Percentiles rank a stretch among this genome's conserved stretches.
phyloP scores from a whole-genome alignment of 73 alveolate genomes.

The Stentor roeselii region DNA sequence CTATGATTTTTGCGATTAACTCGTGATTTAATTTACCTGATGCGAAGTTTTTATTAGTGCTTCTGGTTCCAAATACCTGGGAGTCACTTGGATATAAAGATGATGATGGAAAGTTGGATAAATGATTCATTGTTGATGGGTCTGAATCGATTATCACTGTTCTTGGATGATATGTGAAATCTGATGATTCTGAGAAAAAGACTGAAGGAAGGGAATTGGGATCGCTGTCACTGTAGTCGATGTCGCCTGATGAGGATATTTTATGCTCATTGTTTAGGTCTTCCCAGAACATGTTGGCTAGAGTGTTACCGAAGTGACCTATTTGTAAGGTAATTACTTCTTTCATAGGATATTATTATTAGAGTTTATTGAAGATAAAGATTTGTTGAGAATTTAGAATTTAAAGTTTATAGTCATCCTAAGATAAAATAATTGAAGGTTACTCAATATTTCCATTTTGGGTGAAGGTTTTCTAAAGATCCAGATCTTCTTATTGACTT shows the following conservation, averaged over 20 bases:
- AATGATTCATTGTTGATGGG: constrained; percentile 24
- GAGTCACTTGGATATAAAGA: constrained; percentile 21
- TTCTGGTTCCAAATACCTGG: constrained; percentile 35
- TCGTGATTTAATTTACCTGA: constrained; percentile 29
- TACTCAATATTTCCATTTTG: no score
- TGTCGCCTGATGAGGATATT: constrained; percentile 24
- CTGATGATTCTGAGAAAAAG: constrained; percentile 32
- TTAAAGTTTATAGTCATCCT: no score
- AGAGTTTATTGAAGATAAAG: no score
- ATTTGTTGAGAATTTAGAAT: no score
- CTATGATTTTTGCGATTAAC: constrained; percentile 1
- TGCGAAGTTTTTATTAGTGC: constrained; percentile 31
- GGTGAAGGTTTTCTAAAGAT: no score
- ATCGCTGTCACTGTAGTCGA: constrained; percentile 7
- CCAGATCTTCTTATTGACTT: no score
- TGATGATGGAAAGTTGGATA: constrained; percentile 15
- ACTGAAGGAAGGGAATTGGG: constrained; percentile 22
- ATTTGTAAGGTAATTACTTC: background rate
- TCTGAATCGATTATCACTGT: constrained; percentile 45
- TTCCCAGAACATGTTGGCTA: constrained; percentile 35
- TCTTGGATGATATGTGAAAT: constrained; percentile 34
- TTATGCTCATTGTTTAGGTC: constrained; percentile 37
- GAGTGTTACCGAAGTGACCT: background rate
- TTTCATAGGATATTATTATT: no score
- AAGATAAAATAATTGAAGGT: no score